phyloP scores from a whole-genome alignment of 192 early-diverging fungal species.

The Entophlyctis helioformis region DNA sequence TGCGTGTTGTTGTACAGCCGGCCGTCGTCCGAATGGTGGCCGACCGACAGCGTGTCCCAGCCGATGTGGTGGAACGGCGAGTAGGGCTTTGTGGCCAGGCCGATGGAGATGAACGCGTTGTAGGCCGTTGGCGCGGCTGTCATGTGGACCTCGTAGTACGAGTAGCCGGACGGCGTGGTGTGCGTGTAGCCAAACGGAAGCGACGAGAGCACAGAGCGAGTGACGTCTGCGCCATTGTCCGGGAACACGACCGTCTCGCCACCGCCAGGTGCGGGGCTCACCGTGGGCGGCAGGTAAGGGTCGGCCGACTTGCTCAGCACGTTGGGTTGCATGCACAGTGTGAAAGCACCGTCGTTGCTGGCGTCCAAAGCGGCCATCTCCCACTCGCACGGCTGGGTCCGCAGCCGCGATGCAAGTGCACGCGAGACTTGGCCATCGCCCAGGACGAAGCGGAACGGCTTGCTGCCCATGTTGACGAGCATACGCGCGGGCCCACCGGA shows the following conservation, averaged over 20 bases:
- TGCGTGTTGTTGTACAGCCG: slow-evolving; percentile 9
- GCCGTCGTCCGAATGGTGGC: slow-evolving; percentile 35
- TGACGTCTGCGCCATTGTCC: neutral
- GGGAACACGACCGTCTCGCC: slow-evolving; percentile 2
- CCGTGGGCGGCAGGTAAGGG: slow-evolving; percentile 4
- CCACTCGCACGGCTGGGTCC: too few relatives aligned
- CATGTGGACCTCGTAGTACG: slow-evolving; percentile 27
- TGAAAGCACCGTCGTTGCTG: too few relatives aligned
- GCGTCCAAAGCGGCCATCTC: too few relatives aligned
- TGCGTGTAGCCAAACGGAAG: too few relatives aligned
- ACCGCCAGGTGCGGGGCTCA: too few relatives aligned
- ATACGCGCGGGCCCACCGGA: slow-evolving; percentile 6
- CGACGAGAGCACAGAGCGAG: neutral
- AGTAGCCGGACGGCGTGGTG: neutral
- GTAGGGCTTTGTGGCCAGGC: slow-evolving; percentile 23
- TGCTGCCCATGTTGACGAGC: slow-evolving; percentile 14
- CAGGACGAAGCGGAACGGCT: slow-evolving; percentile 10
- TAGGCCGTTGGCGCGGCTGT: slow-evolving; percentile 1
- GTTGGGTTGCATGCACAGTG: neutral
- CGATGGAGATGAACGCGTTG: slow-evolving; percentile 23
- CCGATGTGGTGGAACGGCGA: slow-evolving; percentile 29
- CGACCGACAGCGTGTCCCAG: slow-evolving; percentile 25
- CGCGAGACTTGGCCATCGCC: too few relatives aligned
- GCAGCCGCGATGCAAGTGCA: too few relatives aligned
- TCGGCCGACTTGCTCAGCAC: neutral